Percentiles rank a stretch among this genome's conserved stretches.
These are phyloP conservation scores for Solanum peruvianum DNA, from an alignment of 257 asterid species.

Conservation along the genomic window DNA sequence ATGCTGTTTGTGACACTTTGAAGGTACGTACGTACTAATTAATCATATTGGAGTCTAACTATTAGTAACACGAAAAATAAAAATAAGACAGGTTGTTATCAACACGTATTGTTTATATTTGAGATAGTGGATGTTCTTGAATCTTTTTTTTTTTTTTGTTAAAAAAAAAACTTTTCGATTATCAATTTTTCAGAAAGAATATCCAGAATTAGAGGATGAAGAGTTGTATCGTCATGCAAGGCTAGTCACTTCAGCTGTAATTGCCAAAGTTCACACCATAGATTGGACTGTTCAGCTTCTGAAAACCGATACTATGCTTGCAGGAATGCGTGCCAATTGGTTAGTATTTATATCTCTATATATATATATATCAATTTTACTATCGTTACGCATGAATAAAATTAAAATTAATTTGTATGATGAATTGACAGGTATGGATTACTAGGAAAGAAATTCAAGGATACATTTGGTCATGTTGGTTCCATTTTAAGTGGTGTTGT, in stretches of 20 bases:
- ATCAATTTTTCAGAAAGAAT: slow-evolving; percentile 21
- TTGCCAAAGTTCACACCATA: slow-evolving; percentile 64
- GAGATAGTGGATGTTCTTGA: background rate
- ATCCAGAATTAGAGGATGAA: slow-evolving; percentile 29
- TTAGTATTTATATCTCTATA: background rate
- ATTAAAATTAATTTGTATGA: background rate
- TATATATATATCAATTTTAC: too few species aligned
- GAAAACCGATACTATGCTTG: slow-evolving; percentile 38
- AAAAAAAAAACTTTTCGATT: background rate
- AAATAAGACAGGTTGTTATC: background rate
- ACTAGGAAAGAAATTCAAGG: background rate
- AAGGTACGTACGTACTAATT: slow-evolving; percentile 21
- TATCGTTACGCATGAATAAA: background rate
- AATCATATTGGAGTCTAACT: background rate
- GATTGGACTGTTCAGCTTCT: slow-evolving; percentile 64
- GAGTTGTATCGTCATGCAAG: slow-evolving; percentile 48
- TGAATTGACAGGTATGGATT: background rate
- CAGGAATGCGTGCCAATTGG: slow-evolving; percentile 54
- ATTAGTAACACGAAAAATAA: background rate
- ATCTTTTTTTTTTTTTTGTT: too few species aligned
- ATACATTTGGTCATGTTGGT: background rate
- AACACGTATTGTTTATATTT: background rate
- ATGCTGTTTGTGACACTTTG: slow-evolving; percentile 48
- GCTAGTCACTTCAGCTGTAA: slow-evolving; percentile 53
- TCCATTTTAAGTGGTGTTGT: background rate